phyloP scores from a whole-genome alignment of 331 rosid species.

The Stylosanthes scabra region DNA sequence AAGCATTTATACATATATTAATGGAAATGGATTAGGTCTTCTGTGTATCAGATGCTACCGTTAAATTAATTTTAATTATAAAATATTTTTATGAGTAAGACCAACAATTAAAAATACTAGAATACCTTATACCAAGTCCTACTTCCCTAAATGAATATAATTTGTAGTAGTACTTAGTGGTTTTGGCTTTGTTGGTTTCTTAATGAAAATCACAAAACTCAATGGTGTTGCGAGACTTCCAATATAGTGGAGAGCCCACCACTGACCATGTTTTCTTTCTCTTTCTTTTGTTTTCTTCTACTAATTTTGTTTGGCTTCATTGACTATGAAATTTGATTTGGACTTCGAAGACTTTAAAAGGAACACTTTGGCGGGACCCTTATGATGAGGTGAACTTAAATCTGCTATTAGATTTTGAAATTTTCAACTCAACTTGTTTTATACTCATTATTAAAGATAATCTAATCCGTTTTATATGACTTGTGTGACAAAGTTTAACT shows the following conservation, averaged over 20 bases:
- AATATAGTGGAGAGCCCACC: conserved; percentile 48
- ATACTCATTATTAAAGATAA: not conserved
- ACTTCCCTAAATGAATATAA: no score
- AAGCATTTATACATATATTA: no score
- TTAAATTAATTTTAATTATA: no score
- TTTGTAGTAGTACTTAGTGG: not conserved
- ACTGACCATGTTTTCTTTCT: conserved; percentile 30
- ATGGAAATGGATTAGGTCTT: no score
- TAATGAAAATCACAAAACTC: conserved; percentile 40
- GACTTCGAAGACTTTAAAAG: not conserved
- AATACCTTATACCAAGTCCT: no score
- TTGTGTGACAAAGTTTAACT: conserved; percentile 45
- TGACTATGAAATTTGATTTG: conserved; percentile 38
- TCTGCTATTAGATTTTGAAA: conserved; percentile 1
- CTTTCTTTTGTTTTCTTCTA: not conserved
- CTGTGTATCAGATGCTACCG: no score
- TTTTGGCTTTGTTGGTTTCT: conserved; percentile 12
- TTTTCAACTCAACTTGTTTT: conserved; percentile 6
- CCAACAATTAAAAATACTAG: no score
- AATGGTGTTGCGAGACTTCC: conserved; percentile 32
- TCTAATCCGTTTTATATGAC: conserved; percentile 1
- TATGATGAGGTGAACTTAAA: conserved; percentile 2
- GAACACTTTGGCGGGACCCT: conserved; percentile 38
- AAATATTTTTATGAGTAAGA: no score
- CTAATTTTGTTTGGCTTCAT: conserved; percentile 25